phyloP scores from a whole-genome alignment of 768 basidiomycete species.

The Leccinum disarticulatum region DNA sequence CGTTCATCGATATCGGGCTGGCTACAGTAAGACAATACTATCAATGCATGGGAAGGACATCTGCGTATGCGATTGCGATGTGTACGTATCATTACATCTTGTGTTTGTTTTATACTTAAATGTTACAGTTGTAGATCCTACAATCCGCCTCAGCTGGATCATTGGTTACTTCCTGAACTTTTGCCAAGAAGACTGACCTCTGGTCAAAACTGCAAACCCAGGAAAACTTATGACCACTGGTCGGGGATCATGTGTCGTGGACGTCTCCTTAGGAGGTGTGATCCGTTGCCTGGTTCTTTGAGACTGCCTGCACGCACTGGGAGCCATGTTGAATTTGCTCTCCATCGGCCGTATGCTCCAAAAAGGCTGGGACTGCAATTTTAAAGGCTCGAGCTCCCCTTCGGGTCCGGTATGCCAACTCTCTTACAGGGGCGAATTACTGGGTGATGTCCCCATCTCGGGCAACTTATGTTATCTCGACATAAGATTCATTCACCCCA shows the following conservation, averaged over 20 bases:
- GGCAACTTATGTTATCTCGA: neutral
- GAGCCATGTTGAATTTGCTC: neutral
- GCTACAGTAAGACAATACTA: too few relatives aligned
- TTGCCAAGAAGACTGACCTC: neutral
- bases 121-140: too few relatives aligned
- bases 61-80: too few relatives aligned
- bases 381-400: neutral
- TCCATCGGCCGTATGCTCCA: neutral
- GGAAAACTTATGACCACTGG: neutral
- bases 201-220: neutral
- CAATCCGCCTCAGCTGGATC: too few relatives aligned
- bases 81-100: too few relatives aligned
- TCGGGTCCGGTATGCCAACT: neutral
- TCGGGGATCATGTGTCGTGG: neutral
- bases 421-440: neutral
- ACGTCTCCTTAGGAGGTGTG: neutral
- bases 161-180: neutral
- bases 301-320: neutral
- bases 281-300: neutral
- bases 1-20: too few relatives aligned
- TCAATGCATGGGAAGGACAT: too few relatives aligned
- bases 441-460: neutral
- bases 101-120: too few relatives aligned
- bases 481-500: neutral
- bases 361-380: neutral